These are phyloP conservation scores for Silybum marianum DNA, from an alignment of 129 eudicot genomes.

Conservation along the genomic window DNA sequence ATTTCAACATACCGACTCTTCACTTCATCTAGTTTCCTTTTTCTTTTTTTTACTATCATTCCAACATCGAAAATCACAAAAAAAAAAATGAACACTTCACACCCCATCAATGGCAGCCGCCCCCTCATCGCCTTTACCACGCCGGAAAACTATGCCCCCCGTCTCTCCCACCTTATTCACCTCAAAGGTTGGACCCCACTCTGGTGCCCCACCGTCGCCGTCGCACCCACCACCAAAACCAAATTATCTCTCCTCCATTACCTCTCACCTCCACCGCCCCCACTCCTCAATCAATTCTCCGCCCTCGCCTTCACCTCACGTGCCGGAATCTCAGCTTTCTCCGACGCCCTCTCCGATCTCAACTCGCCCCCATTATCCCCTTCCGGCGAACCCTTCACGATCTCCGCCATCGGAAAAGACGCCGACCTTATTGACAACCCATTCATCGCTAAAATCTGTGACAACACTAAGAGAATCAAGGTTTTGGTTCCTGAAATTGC, in stretches of 20 bases:
- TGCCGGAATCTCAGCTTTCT: slow-evolving; percentile 67
- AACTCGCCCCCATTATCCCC: slow-evolving; percentile 44
- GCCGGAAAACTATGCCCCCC: slow-evolving; percentile 67
- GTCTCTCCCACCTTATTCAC: slow-evolving; percentile 59
- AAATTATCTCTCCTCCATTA: slow-evolving; percentile 50
- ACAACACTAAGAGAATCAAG: slow-evolving; percentile 44
- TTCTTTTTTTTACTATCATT: background rate
- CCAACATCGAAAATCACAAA: background rate
- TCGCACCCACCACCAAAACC: slow-evolving; percentile 64
- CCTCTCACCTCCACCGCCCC: slow-evolving; percentile 19
- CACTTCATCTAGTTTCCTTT: too few relatives aligned
- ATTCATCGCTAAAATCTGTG: slow-evolving; percentile 41
- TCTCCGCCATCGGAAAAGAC: slow-evolving; percentile 79
- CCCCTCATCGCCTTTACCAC: slow-evolving; percentile 82
- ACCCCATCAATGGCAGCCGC: slow-evolving; percentile 2
- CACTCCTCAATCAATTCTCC: slow-evolving; percentile 49
- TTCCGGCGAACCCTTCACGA: slow-evolving; percentile 44
- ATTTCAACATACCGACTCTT: too few relatives aligned
- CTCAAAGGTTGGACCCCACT: slow-evolving; percentile 73
- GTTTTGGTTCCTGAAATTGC: slow-evolving; percentile 53
- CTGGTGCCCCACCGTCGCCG: slow-evolving; percentile 81
- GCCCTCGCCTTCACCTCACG: slow-evolving; percentile 91
- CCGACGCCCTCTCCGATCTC: slow-evolving; percentile 44
- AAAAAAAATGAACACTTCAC: background rate
- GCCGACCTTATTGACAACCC: slow-evolving; percentile 45